These are phyloP conservation scores for Sisymbrium altissimum DNA, from an alignment of 345 rosid genomes.

Conservation along the genomic window DNA sequence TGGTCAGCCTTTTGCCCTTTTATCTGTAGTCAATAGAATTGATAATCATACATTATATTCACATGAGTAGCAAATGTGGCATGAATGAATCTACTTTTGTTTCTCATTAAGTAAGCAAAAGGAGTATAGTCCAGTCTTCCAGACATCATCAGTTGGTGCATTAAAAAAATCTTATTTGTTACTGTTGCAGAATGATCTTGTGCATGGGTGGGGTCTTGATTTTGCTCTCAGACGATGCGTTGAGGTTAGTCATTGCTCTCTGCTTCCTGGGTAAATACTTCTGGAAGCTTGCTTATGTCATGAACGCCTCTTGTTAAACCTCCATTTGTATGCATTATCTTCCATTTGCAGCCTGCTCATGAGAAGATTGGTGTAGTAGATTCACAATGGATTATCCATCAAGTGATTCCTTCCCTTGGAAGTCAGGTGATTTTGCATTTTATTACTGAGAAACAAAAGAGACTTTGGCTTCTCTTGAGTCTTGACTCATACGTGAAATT, in stretches of 20 bases:
- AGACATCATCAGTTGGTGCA: neutral
- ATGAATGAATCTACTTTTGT: neutral
- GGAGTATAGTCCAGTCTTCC: neutral
- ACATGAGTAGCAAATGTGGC: neutral
- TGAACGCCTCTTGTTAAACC: neutral
- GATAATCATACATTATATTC: neutral
- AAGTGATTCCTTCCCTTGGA: conserved; percentile 87
- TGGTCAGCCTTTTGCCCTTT: neutral
- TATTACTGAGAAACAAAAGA: neutral
- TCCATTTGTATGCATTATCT: neutral
- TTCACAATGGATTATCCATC: conserved; percentile 97
- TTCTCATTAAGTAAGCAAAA: conserved; percentile 4
- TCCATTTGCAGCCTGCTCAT: conserved; percentile 72
- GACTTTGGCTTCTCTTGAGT: neutral
- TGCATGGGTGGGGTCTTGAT: conserved; percentile 99
- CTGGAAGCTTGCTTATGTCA: neutral
- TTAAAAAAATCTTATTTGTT: neutral
- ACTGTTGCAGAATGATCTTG: conserved; percentile 74
- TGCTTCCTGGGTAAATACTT: neutral
- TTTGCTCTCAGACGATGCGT: conserved; percentile 91
- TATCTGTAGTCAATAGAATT: neutral
- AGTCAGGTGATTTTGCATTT: conserved; percentile 53
- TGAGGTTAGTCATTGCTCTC: conserved; percentile 39
- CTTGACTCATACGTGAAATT: neutral
- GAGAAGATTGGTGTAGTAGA: conserved; percentile 96